Conservation (phyloP, 108 stramenopile genomes). For the Cylindrotheca closterium region DNA sequence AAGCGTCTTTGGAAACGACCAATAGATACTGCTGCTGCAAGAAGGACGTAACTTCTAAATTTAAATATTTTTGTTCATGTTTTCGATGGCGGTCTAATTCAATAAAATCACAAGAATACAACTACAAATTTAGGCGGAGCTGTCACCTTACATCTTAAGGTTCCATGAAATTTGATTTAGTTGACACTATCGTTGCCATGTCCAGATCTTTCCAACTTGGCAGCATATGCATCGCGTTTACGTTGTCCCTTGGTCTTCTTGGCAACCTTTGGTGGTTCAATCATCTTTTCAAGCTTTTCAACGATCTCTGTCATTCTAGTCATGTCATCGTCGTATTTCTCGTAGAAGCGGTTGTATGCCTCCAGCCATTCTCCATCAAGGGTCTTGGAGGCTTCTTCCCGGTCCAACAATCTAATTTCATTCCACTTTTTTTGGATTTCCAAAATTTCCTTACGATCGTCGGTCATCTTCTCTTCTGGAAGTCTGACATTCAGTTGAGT, state of each 20-base stretch:
- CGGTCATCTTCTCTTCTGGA: constrained; percentile 48
- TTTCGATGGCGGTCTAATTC: too few relatives aligned
- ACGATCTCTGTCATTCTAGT: constrained; percentile 63
- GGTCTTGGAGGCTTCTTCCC: constrained; percentile 56
- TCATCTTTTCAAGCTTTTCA: constrained; percentile 36
- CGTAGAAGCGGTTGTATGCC: constrained; percentile 68
- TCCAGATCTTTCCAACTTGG: too few relatives aligned
- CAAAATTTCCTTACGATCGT: constrained; percentile 31
- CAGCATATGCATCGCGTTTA: constrained; percentile 68
- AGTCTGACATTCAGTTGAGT: constrained; percentile 36
- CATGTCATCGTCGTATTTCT: constrained; percentile 66
- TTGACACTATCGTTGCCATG: too few relatives aligned
- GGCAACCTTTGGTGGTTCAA: constrained; percentile 61
- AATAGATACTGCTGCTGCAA: too few relatives aligned
- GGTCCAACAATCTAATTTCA: constrained; percentile 55
- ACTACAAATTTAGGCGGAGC: too few relatives aligned
- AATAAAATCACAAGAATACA: too few relatives aligned
- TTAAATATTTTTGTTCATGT: too few relatives aligned
- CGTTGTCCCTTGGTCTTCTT: constrained; percentile 79
- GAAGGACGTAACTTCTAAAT: too few relatives aligned
- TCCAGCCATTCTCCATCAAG: constrained; percentile 74
- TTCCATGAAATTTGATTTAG: too few relatives aligned
- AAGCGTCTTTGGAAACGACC: too few relatives aligned
- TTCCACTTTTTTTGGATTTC: constrained; percentile 60
- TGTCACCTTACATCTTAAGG: too few relatives aligned